Base-by-base conservation (phyloP, 139 green algal genomes). In the Tetradesmus obliquus region DNA sequence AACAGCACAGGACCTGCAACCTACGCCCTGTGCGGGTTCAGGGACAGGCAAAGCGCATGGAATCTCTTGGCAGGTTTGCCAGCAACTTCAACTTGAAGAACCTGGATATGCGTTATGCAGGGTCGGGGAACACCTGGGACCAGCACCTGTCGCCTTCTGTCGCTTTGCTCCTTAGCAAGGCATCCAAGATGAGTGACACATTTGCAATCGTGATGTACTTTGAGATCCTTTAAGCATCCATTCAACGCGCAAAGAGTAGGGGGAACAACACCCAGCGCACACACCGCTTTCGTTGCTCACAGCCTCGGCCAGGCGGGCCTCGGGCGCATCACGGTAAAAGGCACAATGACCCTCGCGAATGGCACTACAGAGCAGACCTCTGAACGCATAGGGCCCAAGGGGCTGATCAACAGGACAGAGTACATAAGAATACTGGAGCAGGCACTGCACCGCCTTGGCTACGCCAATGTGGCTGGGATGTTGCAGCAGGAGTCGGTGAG, bases 371-470 rank as follows among this genome's bases (percentile, higher is more conserved):
- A 88, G 84, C 84, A 79, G 20, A 7, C 54, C 17, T 17, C 85
- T 17, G 86, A 90, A 2, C 69, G 86, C 53, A 74, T 97, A 1
- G 96, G 96, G 1, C 84, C 92, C 2, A 76, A 83, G 1, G 51
- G 83, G 60, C 91, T 96, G 9, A 95, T 97, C 81, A 94, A 96
- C 88, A 80, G 94, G 2, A 84, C 57, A 0, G 97, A 99, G 88
- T 99, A 96, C 69, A 90, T 99, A 1, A 93, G 97, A 5, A 80
- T 99, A 0, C 82, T 99, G 22, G 92, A 98, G 90, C 97, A 99
- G 86, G 94, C 95, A 5, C 82, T 98, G 55, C 79, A 92, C 5
- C 80, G 92, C 0, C 93, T 99, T 24, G 97, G 97, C 9, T 98
- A 96, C 60, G 12, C 60, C 12, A 90, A 87, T 5, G 91, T 95